Base-by-base conservation (phyloP, 1,284 basidiomycete genomes). In the Lignosus rhinocerotis region DNA sequence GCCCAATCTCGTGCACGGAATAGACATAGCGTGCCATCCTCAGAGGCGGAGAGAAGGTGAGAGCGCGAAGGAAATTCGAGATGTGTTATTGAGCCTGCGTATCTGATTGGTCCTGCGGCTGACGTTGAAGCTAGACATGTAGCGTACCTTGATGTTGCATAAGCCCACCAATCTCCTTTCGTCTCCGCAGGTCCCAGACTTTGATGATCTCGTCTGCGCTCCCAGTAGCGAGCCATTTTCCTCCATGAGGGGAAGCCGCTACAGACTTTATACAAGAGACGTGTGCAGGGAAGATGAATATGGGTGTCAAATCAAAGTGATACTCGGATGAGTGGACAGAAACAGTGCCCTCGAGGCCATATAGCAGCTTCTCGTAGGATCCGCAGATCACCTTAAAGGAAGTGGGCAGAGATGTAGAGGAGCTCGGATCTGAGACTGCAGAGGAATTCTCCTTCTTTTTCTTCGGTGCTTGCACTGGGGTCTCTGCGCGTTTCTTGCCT, bases 281-380 rank as follows among this genome's bases (percentile, higher is more conserved):
- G 75, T 98, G 96, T 0, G 96, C 96, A 33, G 96, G 95, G 76
- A 98, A 98, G 61, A 95, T 94, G 75, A 99, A 99, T 52, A 92
- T 83, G 0, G 96, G 94, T 62, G 88, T 87, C 17, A 97, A 72
- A 21, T 78, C 67, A 69, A 82, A 83, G 60, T 74, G 56, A 66
- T 72, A 70, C 43, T 68, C 71, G 21, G 73, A 71, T 10, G 72
- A 72, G 44, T 70, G 71, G 51, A 72, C 54, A 42, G 79, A 73
- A 54, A 88, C 77, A 0, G 81, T 78, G 21, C 89, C 93, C 63
- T 94, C 84, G 21, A 98, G 78, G 32, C 96, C 96, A 69, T 98
- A 98, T 14, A 98, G 81, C 10, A 98, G 79, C 68, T 96, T 96
- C 79, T 99, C 96, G 74, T 98, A 98, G 10, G 94, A 92, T 0